These are phyloP conservation scores for Talaromyces wortmannii DNA, from an alignment of 495 filamentous ascomycete genomes.

Conservation along the genomic window DNA sequence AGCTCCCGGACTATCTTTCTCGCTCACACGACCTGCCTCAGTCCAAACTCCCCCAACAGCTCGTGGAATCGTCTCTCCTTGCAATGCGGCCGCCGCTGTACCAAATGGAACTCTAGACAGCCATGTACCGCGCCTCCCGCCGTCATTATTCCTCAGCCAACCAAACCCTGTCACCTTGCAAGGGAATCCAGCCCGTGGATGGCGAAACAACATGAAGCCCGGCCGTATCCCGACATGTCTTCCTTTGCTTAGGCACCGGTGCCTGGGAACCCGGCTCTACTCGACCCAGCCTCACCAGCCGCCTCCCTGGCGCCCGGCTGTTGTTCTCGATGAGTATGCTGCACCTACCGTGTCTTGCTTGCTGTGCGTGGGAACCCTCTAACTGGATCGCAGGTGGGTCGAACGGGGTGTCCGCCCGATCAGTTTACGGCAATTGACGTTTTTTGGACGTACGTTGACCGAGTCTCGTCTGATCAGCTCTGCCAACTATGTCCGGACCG, in stretches of 20 bases:
- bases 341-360: constrained; percentile 8
- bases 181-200: constrained; percentile 9
- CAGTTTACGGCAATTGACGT: constrained; percentile 85
- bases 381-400: constrained; percentile 61
- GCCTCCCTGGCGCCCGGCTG: constrained; percentile 72
- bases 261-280: not conserved
- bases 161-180: not conserved
- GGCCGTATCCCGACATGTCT: constrained; percentile 9
- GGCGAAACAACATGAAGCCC: constrained; percentile 27
- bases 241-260: not conserved
- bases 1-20: not conserved
- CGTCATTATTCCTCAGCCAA: not conserved
- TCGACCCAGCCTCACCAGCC: constrained; percentile 19
- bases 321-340: constrained; percentile 80
- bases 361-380: constrained; percentile 10
- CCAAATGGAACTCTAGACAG: not conserved
- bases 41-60: too few species aligned
- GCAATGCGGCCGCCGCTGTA: not conserved
- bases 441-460: constrained; percentile 87
- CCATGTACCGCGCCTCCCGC: not conserved
- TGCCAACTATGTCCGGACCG: constrained; percentile 94
- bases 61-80: not conserved
- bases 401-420: constrained; percentile 79
- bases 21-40: not conserved
- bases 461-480: constrained; percentile 85